Evolutionary conservation across 495 filamentous ascomycete genomes (phyloP).

Genomic region (Penicillium simplicissimum): DNA sequence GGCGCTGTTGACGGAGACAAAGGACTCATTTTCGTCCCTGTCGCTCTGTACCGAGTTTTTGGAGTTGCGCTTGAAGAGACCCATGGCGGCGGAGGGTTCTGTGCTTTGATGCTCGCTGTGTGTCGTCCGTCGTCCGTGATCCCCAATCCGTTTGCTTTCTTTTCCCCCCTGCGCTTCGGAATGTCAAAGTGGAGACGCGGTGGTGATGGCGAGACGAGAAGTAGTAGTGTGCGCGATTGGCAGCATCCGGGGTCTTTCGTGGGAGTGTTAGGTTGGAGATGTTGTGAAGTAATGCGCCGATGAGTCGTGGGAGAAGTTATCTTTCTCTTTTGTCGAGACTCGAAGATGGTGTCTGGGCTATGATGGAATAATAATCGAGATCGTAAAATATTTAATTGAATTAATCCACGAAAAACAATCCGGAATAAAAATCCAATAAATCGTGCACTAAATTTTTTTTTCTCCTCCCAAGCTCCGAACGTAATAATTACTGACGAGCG

Average conservation of each 20-base stretch:
- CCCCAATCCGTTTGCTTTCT: neutral
- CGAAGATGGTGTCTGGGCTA: neutral
- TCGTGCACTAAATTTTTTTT: slow-evolving; percentile 8
- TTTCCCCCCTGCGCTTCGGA: neutral
- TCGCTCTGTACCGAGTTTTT: slow-evolving; percentile 54
- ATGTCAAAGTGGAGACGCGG: slow-evolving; percentile 1
- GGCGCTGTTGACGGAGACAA: slow-evolving; percentile 50
- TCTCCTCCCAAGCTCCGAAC: slow-evolving; percentile 9
- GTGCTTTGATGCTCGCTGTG: neutral
- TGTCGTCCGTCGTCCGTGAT: neutral
- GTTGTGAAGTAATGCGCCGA: neutral
- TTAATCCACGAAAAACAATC: neutral
- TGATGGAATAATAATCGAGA: neutral
- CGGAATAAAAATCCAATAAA: slow-evolving; percentile 1
- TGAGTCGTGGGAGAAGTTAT: neutral
- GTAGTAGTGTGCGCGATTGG: neutral
- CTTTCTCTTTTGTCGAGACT: neutral
- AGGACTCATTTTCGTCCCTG: slow-evolving; percentile 46
- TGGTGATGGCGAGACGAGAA: neutral
- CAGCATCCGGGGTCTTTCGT: neutral
- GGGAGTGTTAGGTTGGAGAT: neutral
- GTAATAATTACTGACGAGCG: neutral
- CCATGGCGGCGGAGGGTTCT: slow-evolving; percentile 45
- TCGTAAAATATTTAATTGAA: neutral
- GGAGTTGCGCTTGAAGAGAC: slow-evolving; percentile 64